These are phyloP conservation scores for Malassezia nana DNA, from an alignment of 1,284 basidiomycete species.

Conservation along the genomic window DNA sequence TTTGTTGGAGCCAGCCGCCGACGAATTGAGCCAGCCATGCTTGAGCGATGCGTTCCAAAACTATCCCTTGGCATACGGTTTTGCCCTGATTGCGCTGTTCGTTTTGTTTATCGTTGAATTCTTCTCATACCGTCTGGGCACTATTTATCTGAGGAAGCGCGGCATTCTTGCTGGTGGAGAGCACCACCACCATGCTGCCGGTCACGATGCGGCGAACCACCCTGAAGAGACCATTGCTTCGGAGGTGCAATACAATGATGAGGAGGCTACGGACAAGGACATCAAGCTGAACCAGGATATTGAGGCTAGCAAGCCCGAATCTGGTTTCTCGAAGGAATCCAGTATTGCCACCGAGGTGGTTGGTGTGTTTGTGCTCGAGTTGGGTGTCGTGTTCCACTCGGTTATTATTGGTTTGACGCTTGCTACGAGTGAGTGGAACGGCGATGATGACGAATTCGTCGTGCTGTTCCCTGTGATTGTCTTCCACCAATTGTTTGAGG, in stretches of 20 bases:
- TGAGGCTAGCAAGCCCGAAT: neutral
- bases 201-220: constrained; percentile 38
- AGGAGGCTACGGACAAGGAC: neutral
- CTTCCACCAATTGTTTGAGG: constrained; percentile 52
- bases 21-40: constrained; percentile 33
- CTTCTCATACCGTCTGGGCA: constrained; percentile 40
- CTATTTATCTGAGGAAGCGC: constrained; percentile 19
- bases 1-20: constrained; percentile 33
- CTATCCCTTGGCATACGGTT: constrained; percentile 39
- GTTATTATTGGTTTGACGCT: constrained; percentile 86
- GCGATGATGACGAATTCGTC: constrained; percentile 56
- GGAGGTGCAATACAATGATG: neutral
- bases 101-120: constrained; percentile 39
- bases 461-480: constrained; percentile 79
- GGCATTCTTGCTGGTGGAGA: neutral
- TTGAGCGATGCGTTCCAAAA: constrained; percentile 29
- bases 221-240: constrained; percentile 17
- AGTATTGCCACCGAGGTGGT: constrained; percentile 62
- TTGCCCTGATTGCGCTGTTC: constrained; percentile 43
- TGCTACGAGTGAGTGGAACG: constrained; percentile 59
- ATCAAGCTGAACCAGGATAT: neutral
- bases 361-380: constrained; percentile 73
- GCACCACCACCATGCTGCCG: constrained; percentile 37
- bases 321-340: neutral
- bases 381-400: constrained; percentile 77